Evolutionary conservation across 306 rosid genomes (phyloP), one percentile per base, ranked within the genome.

Genomic region (Dalbergia oliveri): DNA sequence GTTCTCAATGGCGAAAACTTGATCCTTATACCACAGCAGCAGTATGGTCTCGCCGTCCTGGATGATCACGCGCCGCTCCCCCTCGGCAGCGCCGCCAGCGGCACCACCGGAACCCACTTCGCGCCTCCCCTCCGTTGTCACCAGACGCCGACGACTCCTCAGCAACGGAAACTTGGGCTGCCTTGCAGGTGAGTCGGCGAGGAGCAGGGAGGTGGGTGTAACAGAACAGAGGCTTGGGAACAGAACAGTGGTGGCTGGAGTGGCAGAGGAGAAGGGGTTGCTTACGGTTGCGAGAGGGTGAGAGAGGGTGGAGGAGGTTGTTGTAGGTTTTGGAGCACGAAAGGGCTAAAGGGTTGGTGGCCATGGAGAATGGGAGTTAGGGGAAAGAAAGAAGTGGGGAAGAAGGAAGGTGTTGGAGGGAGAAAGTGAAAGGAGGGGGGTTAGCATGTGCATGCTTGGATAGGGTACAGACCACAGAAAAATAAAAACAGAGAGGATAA

Each of bases 101-200:
- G 98, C 66, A 94, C 98, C 72, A 92, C 98, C 66, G 98, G 98
- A 26, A 94, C 85, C 98, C 98, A 94, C 56, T 86, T 91, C 4
- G 66, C 33, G 19, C 54, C 15, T 3, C 64, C 64, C 44, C 73
- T 0, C 59, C 67, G 3, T 76, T 79, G 69, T 71, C 91, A 1
- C 87, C 93, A 11, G 94, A 85, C 0, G 97, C 79, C 5, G 94
- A 86, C 0, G 93, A 82, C 13, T 79, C 94, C 45, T 91, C 89
- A 0, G 91, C 87, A 41, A 90, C 86, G 37, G 98, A 88, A 44
- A 90, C 84, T 63, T 94, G 91, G 16, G 94, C 73, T 0, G 98
- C 98, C 76, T 88, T 84, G 75, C 98, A 94, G 0, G 18, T 33
- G 21, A 85, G 10, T 33, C 70, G 71, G 4, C 79, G 84, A 10